These are phyloP conservation scores for Nicotiana sylvestris DNA, from an alignment of 257 asterid species.

Conservation along the genomic window DNA sequence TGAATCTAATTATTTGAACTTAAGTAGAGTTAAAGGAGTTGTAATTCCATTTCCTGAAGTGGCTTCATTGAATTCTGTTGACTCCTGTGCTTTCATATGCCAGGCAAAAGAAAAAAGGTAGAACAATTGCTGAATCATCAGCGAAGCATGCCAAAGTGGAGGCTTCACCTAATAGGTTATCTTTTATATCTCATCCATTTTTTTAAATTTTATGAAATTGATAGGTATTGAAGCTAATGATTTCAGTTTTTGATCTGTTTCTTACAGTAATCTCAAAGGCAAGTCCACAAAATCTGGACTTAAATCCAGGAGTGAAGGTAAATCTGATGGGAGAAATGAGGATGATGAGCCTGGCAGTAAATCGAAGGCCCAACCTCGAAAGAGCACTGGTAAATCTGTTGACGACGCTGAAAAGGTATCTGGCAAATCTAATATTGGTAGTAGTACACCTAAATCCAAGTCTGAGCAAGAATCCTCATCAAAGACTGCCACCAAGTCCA, in stretches of 20 bases:
- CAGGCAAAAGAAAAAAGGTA: conserved; percentile 54
- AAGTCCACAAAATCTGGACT: conserved; percentile 39
- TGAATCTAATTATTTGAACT: no score
- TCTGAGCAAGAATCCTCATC: conserved; percentile 17
- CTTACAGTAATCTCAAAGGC: conserved; percentile 47
- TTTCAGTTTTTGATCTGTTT: conserved; percentile 21
- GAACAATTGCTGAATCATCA: conserved; percentile 45
- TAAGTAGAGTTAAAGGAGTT: no score
- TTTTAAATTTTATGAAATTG: no score
- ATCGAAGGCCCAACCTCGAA: conserved; percentile 16
- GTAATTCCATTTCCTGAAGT: no score
- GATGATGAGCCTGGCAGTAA: conserved; percentile 30
- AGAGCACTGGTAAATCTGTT: conserved; percentile 25
- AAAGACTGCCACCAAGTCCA: conserved; percentile 35
- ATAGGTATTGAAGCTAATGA: conserved; percentile 17
- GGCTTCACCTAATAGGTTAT: conserved; percentile 52
- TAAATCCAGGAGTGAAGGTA: conserved; percentile 43
- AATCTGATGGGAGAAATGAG: conserved; percentile 36
- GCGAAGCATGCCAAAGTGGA: conserved; percentile 48
- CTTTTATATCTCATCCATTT: no score
- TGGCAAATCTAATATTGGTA: conserved; percentile 39
- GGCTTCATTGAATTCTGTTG: background rate
- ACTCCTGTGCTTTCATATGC: background rate
- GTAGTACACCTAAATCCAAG: conserved; percentile 38
- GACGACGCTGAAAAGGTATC: conserved; percentile 43